Evolutionary conservation across 768 basidiomycete genomes (phyloP).

Genomic region (Kwoniella sp.): DNA sequence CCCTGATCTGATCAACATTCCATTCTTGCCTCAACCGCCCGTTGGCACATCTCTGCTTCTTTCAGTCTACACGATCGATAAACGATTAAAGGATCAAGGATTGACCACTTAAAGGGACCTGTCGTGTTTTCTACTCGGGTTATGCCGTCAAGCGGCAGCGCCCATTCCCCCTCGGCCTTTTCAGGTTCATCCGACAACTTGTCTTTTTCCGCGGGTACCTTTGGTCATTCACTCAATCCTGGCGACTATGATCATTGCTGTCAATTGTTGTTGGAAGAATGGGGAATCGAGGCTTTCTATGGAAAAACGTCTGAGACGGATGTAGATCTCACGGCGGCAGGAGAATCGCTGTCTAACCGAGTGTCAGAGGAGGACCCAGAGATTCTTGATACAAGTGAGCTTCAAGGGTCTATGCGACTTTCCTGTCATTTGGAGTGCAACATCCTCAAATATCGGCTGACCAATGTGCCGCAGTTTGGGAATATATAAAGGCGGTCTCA

Average conservation of each 20-base stretch:
- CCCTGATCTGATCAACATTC: no score
- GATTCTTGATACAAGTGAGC: background rate
- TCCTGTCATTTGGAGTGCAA: no score
- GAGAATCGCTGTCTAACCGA: background rate
- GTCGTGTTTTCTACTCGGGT: no score
- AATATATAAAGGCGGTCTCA: background rate
- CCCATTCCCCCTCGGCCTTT: background rate
- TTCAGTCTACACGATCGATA: no score
- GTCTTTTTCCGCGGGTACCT: background rate
- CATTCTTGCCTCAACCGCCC: no score
- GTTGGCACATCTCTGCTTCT: no score
- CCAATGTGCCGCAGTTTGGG: no score
- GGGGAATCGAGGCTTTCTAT: background rate
- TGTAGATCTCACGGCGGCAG: background rate
- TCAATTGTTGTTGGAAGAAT: background rate
- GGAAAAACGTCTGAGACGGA: background rate
- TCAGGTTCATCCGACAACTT: background rate
- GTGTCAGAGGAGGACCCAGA: background rate
- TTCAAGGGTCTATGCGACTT: no score
- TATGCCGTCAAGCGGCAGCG: background rate
- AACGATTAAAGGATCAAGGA: no score
- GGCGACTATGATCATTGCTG: background rate
- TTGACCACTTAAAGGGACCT: no score
- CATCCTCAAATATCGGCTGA: no score
- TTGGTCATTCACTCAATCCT: background rate